phyloP scores from a whole-genome alignment of 1,284 basidiomycete genomes.

The Fomitopsis schrenkii region DNA sequence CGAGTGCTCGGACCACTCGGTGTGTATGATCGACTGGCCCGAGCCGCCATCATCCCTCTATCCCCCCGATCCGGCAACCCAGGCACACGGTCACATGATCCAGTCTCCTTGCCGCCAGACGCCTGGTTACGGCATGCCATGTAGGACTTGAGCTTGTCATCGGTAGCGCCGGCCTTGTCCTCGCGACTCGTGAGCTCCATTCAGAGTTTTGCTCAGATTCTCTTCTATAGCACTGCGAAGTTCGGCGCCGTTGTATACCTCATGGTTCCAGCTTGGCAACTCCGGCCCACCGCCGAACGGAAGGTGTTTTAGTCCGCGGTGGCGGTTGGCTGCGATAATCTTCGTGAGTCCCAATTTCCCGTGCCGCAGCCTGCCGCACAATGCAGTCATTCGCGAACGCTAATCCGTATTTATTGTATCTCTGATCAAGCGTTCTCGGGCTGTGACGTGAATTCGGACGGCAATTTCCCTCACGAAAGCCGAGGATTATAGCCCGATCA shows the following conservation, averaged over 20 bases:
- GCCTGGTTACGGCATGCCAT: background rate
- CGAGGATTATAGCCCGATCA: conserved; percentile 1
- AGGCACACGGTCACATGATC: background rate
- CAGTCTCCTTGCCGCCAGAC: background rate
- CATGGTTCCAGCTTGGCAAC: background rate
- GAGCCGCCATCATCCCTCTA: background rate
- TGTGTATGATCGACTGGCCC: background rate
- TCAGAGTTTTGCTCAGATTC: background rate
- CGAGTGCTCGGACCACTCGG: background rate
- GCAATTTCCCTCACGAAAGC: background rate
- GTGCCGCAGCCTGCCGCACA: background rate
- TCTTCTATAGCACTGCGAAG: background rate
- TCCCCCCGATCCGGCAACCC: background rate
- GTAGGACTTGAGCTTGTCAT: background rate
- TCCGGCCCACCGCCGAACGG: background rate
- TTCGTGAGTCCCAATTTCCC: background rate
- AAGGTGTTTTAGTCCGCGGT: background rate
- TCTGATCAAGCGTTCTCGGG: background rate
- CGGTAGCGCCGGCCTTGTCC: background rate
- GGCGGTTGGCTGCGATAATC: background rate
- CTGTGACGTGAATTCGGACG: background rate
- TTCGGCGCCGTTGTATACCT: background rate
- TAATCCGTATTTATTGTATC: background rate
- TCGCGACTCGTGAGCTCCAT: background rate
- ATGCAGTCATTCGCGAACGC: background rate